A percentile compares a stretch with the other conserved stretches of the same genome.
phyloP scores from a whole-genome alignment of 23 red algal genomes.

The Cyanidioschyzon merolae region DNA sequence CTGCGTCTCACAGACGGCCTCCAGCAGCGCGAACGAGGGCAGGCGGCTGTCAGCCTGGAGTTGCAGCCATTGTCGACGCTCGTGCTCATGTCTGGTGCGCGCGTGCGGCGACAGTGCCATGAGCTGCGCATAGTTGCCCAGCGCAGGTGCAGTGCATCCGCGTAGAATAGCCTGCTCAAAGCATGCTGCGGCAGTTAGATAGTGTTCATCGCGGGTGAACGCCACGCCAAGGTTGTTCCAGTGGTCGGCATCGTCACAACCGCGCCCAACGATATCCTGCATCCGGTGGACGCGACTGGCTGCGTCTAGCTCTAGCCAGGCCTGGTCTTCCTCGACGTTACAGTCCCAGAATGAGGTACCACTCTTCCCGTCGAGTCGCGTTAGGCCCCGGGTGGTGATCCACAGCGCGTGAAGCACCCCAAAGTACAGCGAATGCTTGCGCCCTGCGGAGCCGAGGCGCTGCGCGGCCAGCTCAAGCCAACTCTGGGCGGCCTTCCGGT shows the following conservation, averaged over 20 bases:
- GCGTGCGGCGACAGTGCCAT: neutral
- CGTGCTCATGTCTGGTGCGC: neutral
- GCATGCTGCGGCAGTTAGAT: neutral
- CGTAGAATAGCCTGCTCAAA: neutral
- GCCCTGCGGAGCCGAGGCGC: neutral
- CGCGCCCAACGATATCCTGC: neutral
- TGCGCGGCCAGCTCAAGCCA: neutral
- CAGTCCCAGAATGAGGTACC: neutral
- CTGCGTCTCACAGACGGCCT: neutral
- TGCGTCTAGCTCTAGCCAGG: neutral
- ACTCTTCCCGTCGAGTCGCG: neutral
- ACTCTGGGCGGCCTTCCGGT: neutral
- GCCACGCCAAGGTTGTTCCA: constrained; percentile 15
- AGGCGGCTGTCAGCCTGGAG: neutral
- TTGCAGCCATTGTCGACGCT: neutral
- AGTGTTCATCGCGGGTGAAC: neutral
- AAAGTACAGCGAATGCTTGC: neutral
- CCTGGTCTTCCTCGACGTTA: neutral
- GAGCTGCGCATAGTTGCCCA: neutral
- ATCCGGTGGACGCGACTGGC: neutral
- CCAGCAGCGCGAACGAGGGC: neutral
- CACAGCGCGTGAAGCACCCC: neutral
- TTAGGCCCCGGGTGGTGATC: neutral
- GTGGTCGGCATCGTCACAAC: neutral
- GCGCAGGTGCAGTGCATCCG: neutral